phyloP scores from a whole-genome alignment of 2,329 filamentous ascomycete species.

The Arachnomyces sp. region DNA sequence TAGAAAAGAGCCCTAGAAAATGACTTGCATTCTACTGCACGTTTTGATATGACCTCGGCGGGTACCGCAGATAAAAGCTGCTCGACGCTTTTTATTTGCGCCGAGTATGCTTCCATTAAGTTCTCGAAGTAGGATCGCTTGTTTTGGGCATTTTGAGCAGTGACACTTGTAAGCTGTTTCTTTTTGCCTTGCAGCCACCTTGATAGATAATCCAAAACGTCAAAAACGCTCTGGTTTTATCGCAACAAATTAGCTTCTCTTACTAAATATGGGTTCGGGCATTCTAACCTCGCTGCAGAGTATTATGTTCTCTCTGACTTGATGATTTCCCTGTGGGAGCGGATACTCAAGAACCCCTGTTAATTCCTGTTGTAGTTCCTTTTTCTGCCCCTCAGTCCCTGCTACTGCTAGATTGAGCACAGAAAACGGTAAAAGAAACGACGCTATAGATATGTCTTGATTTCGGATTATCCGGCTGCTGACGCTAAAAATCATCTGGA shows the following conservation, averaged over 20 bases:
- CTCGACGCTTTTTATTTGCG: conserved; percentile 59
- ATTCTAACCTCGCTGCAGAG: conserved; percentile 72
- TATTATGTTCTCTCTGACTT: conserved; percentile 67
- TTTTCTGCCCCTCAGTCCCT: conserved; percentile 56
- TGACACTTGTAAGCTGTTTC: conserved; percentile 36
- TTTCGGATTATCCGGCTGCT: conserved; percentile 74
- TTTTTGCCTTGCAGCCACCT: conserved; percentile 80
- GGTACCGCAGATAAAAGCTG: conserved; percentile 62
- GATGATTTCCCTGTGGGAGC: conserved; percentile 45
- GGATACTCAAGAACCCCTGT: conserved; percentile 63
- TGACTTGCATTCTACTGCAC: conserved; percentile 88
- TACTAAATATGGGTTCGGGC: neutral
- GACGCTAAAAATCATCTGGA: conserved; percentile 70
- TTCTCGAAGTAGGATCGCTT: conserved; percentile 23
- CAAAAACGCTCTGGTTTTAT: conserved; percentile 71
- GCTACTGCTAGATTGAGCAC: conserved; percentile 76
- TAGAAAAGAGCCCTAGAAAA: conserved; percentile 90
- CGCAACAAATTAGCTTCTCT: conserved; percentile 3
- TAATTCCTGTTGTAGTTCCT: conserved; percentile 65
- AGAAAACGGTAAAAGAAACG: conserved; percentile 82
- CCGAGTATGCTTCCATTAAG: conserved; percentile 25
- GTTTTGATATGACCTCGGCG: conserved; percentile 65
- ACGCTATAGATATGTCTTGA: conserved; percentile 77
- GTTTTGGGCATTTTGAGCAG: conserved; percentile 19
- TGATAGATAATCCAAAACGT: conserved; percentile 83